These are phyloP conservation scores for Coemansia sp. DNA, from an alignment of 192 early-diverging fungal genomes.

Conservation along the genomic window DNA sequence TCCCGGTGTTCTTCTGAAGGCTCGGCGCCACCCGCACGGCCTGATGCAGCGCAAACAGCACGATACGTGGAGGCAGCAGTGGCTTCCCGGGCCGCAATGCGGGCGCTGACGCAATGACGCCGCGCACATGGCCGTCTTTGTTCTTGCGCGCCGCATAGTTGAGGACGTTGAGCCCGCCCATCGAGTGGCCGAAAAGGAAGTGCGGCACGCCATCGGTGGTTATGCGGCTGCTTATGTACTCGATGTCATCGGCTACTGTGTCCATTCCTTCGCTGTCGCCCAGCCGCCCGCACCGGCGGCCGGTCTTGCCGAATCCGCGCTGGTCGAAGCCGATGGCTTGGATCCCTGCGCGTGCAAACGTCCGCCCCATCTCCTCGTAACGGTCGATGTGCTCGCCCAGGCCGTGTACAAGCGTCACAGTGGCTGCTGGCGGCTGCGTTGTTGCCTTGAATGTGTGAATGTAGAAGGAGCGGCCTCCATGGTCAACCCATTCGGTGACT, in stretches of 20 bases:
- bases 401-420: constrained; percentile 60
- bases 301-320: constrained; percentile 65
- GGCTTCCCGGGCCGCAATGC: constrained; percentile 39
- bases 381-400: constrained; percentile 66
- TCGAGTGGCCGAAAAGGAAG: constrained; percentile 65
- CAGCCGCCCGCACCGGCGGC: constrained; percentile 40
- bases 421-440: constrained; percentile 46
- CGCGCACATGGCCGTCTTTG: constrained; percentile 23
- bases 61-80: constrained; percentile 24
- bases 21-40: constrained; percentile 35
- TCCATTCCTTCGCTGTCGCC: constrained; percentile 54
- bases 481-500: constrained; percentile 32
- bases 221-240: constrained; percentile 35
- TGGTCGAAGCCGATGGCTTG: constrained; percentile 61
- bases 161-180: constrained; percentile 53
- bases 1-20: constrained; percentile 37
- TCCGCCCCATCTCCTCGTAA: constrained; percentile 56
- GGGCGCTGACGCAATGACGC: constrained; percentile 45
- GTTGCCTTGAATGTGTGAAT: constrained; percentile 31
- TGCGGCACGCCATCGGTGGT: constrained; percentile 44
- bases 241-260: constrained; percentile 48
- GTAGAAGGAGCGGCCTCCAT: constrained; percentile 30
- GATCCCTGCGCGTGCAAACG: constrained; percentile 59
- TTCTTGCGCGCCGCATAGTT: constrained; percentile 29
- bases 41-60: constrained; percentile 26